Conservation (phyloP, 305 asterid species). For the Solanum aculeatissimum region DNA sequence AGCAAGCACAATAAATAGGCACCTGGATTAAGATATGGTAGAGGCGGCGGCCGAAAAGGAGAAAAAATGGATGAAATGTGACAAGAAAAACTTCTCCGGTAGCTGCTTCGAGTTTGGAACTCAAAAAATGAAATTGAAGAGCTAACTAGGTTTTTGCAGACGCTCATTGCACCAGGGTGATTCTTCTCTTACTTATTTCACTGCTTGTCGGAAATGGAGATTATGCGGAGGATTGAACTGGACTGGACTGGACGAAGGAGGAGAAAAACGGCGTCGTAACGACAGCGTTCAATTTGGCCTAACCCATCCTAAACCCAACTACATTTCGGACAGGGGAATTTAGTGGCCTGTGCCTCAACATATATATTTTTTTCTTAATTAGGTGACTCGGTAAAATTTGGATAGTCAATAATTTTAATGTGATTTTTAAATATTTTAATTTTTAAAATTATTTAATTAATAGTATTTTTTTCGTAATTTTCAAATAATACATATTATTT, state of each 20-base stretch:
- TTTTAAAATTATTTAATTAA: too few species aligned
- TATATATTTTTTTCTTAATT: too few species aligned
- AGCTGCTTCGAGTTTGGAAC: slow-evolving; percentile 19
- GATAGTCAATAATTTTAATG: too few species aligned
- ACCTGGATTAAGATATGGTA: slow-evolving; percentile 24
- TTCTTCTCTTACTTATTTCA: neutral
- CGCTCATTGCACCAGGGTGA: slow-evolving; percentile 24
- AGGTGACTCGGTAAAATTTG: too few species aligned
- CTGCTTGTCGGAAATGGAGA: neutral
- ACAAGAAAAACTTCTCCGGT: neutral
- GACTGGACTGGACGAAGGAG: neutral
- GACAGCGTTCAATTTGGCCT: neutral
- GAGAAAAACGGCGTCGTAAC: neutral
- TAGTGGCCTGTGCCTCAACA: too few species aligned
- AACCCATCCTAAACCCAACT: neutral
- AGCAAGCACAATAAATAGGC: neutral
- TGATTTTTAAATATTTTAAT: too few species aligned
- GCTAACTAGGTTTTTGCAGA: slow-evolving; percentile 77
- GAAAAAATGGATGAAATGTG: slow-evolving; percentile 3
- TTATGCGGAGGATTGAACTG: neutral
- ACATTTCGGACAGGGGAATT: neutral
- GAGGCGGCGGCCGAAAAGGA: slow-evolving; percentile 12
- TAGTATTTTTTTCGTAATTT: too few species aligned
- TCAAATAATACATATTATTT: too few species aligned
- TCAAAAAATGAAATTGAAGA: slow-evolving; percentile 38